Evolutionary conservation across 192 early-diverging fungal genomes (phyloP), one percentile per base, ranked within the genome.

Genomic region (Spizellomyces punctatus): DNA sequence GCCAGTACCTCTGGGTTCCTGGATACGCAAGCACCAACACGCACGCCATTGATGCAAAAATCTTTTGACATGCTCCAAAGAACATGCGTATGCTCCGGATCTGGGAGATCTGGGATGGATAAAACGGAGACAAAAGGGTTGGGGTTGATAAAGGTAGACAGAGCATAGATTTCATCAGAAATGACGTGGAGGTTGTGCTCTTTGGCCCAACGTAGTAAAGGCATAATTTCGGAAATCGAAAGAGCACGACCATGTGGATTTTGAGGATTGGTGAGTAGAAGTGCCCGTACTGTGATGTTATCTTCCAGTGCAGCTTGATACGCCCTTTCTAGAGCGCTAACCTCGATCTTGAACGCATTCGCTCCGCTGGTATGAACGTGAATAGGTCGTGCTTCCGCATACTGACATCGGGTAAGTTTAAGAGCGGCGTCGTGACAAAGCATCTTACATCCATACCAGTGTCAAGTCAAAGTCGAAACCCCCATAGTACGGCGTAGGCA

Each of bases 61-160:
- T 93, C 94, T 79, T 96, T 96, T 69, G 89, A 91, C 66, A 96
- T 74, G 16, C 90, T 87, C 76, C 93, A 94, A 36, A 94, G 67
- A 22, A 94, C 83, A 58, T 93, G 87, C 14, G 91, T 81, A 19
- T 54, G 50, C 2, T 12, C 50, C 2, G 50, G 50, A 19, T 54
- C 50, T 0, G 50, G 50, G 14, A 54, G 50, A 0, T 54, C 50
- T 19, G 50, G 50, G 50, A 54, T n/a, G 50, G 50, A 54, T 19
- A 54, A 4, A 19, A 54, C 50, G 17, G 50, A 54, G 12, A n/a
- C 50, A 54, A 54, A 54, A 19, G 17, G 50, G 50, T 12, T 54
- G 0, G 50, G 50, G 50, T 54, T 12, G 50, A 19, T 54, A 4
- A n/a, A 54, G 14, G 50, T 54, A 2, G 50, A 69, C 4, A 78